phyloP scores from a whole-genome alignment of 257 asterid genomes.

The Paulownia fortunei region DNA sequence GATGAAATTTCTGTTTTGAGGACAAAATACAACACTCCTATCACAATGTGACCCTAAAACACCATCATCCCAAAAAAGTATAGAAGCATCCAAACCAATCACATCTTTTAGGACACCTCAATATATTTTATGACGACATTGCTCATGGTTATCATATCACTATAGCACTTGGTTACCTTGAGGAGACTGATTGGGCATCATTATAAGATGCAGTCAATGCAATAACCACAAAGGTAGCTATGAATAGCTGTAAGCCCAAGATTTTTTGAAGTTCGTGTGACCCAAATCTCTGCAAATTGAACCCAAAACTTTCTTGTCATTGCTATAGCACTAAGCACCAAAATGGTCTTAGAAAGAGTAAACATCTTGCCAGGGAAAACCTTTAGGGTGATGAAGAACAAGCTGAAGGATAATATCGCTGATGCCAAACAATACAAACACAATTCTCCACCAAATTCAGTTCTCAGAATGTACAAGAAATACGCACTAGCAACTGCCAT shows the following conservation, averaged over 20 bases:
- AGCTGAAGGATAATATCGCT: conserved; percentile 73
- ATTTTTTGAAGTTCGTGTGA: conserved; percentile 50
- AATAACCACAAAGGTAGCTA: conserved; percentile 70
- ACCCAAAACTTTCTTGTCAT: conserved; percentile 40
- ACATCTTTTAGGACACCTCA: neutral
- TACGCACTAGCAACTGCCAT: conserved; percentile 96
- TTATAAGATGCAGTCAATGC: conserved; percentile 71
- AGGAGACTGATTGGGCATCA: conserved; percentile 50
- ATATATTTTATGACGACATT: neutral
- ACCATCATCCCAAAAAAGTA: neutral
- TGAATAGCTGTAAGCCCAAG: conserved; percentile 69
- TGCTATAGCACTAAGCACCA: conserved; percentile 19
- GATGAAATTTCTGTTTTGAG: neutral
- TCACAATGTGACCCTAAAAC: neutral
- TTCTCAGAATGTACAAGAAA: conserved; percentile 82
- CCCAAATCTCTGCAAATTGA: conserved; percentile 55
- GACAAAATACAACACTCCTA: neutral
- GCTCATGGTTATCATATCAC: conserved; percentile 15
- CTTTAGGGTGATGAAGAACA: conserved; percentile 75
- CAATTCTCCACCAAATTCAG: conserved; percentile 74
- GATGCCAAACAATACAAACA: conserved; percentile 87
- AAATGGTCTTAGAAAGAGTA: conserved; percentile 14
- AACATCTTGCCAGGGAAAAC: conserved; percentile 42
- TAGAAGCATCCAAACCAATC: neutral
- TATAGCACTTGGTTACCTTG: conserved; percentile 53